A percentile compares a stretch with the other conserved stretches of the same genome.
These are phyloP conservation scores for Apiotrichum sp. DNA, from an alignment of 1,284 basidiomycete genomes.

Conservation along the genomic window DNA sequence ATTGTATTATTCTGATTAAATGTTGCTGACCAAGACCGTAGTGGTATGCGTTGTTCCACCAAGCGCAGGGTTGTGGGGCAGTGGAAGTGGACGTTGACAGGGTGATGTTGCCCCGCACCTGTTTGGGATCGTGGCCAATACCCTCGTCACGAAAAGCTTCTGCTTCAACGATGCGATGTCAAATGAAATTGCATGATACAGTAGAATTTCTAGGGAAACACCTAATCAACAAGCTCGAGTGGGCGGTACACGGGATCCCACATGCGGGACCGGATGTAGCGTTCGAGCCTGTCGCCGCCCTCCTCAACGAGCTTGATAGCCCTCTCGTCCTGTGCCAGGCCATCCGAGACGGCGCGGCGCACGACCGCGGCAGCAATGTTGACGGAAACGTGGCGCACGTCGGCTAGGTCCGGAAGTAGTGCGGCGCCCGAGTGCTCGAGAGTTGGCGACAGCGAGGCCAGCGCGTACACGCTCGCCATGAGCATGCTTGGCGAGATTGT, in stretches of 20 bases:
- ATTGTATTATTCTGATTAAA: no score
- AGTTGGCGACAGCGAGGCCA: conserved; percentile 70
- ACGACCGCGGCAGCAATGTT: conserved; percentile 64
- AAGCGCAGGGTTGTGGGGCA: no score
- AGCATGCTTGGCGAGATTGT: conserved; percentile 62
- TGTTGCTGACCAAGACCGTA: no score
- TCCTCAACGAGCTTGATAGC: conserved; percentile 37
- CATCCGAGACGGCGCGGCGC: conserved; percentile 68
- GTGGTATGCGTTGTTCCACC: no score
- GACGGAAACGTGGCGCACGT: conserved; percentile 56
- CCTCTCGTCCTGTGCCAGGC: conserved; percentile 43
- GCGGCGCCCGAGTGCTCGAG: conserved; percentile 58
- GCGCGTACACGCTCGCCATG: conserved; percentile 60
- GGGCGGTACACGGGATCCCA: conserved; percentile 45
- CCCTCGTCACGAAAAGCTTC: no score
- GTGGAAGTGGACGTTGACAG: no score
- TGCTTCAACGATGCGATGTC: no score
- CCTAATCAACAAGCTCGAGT: conserved; percentile 39
- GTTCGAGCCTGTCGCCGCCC: conserved; percentile 32
- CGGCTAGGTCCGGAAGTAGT: conserved; percentile 56
- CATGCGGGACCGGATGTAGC: conserved; percentile 42
- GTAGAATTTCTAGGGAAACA: no score
- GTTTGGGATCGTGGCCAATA: no score
- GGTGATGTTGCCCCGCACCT: no score
- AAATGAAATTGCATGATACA: no score